Conservation (phyloP, 805 yeast genomes). For the Grigorovia yakushimaensis region DNA sequence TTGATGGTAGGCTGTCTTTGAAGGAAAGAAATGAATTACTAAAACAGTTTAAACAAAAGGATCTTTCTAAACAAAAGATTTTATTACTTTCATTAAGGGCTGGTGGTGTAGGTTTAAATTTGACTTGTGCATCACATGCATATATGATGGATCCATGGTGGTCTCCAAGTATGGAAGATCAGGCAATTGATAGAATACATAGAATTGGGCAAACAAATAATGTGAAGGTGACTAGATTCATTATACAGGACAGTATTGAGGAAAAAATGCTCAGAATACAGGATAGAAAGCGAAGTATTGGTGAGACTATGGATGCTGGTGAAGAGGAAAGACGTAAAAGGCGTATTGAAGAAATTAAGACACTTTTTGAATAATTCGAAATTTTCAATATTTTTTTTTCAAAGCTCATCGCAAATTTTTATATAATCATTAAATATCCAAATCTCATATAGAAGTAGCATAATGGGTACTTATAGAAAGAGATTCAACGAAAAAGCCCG, state of each 20-base stretch:
- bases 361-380: slow-evolving; percentile 39
- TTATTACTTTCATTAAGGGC: slow-evolving; percentile 73
- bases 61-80: slow-evolving; percentile 33
- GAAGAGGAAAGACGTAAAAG: slow-evolving; percentile 65
- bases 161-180: slow-evolving; percentile 87
- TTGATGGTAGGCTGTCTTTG: slow-evolving; percentile 73
- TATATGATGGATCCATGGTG: slow-evolving; percentile 97
- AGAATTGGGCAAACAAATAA: slow-evolving; percentile 73
- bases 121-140: slow-evolving; percentile 77
- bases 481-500: slow-evolving; percentile 82
- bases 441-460: not conserved
- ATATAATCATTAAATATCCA: not conserved
- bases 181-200: slow-evolving; percentile 85
- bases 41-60: slow-evolving; percentile 38
- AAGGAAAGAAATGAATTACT: slow-evolving; percentile 55
- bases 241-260: slow-evolving; percentile 75
- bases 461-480: slow-evolving; percentile 74
- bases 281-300: slow-evolving; percentile 68
- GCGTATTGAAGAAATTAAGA: slow-evolving; percentile 63
- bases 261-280: slow-evolving; percentile 83
- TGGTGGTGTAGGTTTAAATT: slow-evolving; percentile 88
- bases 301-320: slow-evolving; percentile 68
- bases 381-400: not conserved
- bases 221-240: slow-evolving; percentile 71
- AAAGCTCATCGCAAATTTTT: slow-evolving; percentile 7